Base-by-base conservation (phyloP, 768 basidiomycete genomes). In the Pulveroboletus sp. region DNA sequence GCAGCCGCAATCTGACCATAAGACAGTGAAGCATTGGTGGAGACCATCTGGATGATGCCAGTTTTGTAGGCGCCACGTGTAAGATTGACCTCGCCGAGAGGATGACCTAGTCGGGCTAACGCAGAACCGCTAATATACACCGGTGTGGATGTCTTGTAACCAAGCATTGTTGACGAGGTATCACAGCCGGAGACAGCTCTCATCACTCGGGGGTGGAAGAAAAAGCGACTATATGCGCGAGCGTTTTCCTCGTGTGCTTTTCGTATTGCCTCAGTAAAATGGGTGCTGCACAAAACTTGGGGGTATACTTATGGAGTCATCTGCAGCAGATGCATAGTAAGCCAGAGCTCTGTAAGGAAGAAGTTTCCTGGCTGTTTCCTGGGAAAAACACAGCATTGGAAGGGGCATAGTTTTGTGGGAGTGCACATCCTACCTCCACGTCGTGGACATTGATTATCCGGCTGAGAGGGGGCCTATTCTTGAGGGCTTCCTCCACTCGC, bases 141-240 rank as follows among this genome's bases (percentile, higher is more conserved):
- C 1, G 93, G 93, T 43, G 95, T 78, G 1, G 80, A 77, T 18
- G 82, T 81, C 43, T 72, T 73, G 64, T 77, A 83, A 12, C 90
- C 83, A 40, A 94, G 81, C 51, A 89, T 82, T 6, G 74, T 81
- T 9, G 86, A 86, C 0, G 86, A 85, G 17, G 84, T 79, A 65
- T 87, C 80, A 52, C 83, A 82, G 42, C 69, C 64, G 3, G 81
- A 78, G 8, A 89, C 78, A 3, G 78, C 69, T 42, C 76, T 80
- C 81, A 91, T 81, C 35, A 97, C 80, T 21, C 93, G 82, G 14
- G 93, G 82, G 47, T 82, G 76, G 69, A 95, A 94, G 74, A 92
- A 95, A 66, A 92, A 85, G 28, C 90, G 81, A 37, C 78, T 74
- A 66, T 89, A 93, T n/a, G 89, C 88, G 37, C 79, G 76, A n/a